Conservation (phyloP, 208 protist genomes). For the Spongospora subterranea region DNA sequence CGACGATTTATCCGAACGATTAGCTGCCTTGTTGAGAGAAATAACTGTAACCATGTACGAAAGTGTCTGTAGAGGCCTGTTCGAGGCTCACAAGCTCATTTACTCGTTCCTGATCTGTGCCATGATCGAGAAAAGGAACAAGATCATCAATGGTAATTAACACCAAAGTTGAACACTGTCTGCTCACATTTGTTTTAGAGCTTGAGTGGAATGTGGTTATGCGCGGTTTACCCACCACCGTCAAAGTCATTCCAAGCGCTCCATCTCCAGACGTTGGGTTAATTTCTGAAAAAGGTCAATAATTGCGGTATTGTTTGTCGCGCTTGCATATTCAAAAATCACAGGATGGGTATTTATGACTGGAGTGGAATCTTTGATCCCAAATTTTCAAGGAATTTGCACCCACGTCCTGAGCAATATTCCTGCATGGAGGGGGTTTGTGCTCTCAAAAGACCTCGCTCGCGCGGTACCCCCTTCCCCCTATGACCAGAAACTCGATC, state of each 20-base stretch:
- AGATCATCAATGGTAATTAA: constrained; percentile 64
- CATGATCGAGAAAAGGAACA: constrained; percentile 77
- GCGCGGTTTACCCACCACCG: constrained; percentile 59
- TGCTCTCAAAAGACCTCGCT: constrained; percentile 58
- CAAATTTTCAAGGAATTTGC: constrained; percentile 65
- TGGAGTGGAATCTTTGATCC: constrained; percentile 64
- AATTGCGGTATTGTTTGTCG: neutral
- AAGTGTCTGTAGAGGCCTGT: constrained; percentile 95
- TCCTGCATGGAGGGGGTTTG: constrained; percentile 66
- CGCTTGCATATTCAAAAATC: neutral
- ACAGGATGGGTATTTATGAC: neutral
- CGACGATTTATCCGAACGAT: constrained; percentile 78
- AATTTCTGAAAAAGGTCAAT: neutral
- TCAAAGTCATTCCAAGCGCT: constrained; percentile 34
- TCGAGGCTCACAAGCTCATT: constrained; percentile 96
- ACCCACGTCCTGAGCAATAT: constrained; percentile 55
- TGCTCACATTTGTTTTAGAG: neutral
- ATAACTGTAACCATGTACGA: constrained; percentile 88
- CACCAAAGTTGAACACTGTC: neutral
- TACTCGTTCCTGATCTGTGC: constrained; percentile 90
- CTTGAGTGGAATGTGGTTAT: constrained; percentile 74
- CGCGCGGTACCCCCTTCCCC: constrained; percentile 64
- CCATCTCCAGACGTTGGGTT: constrained; percentile 4
- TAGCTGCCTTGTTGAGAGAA: constrained; percentile 80
- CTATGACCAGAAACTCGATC: constrained; percentile 65